Conservation (phyloP, 306 rosid species). For the Trifolium pratense region DNA sequence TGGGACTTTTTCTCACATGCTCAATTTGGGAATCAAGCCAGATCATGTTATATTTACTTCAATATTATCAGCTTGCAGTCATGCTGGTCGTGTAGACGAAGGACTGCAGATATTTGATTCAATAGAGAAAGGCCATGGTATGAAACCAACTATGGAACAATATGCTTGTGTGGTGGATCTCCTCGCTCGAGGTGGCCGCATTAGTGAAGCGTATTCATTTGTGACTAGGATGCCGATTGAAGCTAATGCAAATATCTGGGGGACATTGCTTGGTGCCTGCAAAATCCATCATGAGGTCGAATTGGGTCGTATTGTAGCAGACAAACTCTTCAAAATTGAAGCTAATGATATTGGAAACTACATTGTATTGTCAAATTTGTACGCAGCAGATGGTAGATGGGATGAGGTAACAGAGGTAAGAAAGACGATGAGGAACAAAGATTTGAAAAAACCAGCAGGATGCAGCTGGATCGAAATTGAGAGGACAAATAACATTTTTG, state of each 20-base stretch:
- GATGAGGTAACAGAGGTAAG: constrained; percentile 75
- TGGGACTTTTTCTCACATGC: constrained; percentile 62
- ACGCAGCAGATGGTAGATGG: constrained; percentile 85
- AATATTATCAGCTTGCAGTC: constrained; percentile 86
- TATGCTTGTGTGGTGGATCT: constrained; percentile 86
- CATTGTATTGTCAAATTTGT: constrained; percentile 77
- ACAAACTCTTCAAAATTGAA: constrained; percentile 64
- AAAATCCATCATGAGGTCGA: constrained; percentile 75
- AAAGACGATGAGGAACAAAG: constrained; percentile 66
- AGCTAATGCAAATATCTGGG: constrained; percentile 84
- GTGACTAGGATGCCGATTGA: constrained; percentile 65
- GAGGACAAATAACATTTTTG: constrained; percentile 60
- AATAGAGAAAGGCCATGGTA: constrained; percentile 62
- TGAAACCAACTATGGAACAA: constrained; percentile 86
- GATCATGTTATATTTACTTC: constrained; percentile 76
- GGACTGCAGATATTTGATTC: constrained; percentile 79
- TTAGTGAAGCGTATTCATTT: constrained; percentile 71
- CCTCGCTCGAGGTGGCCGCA: constrained; percentile 73
- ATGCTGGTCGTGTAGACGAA: constrained; percentile 73
- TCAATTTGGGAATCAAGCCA: constrained; percentile 65
- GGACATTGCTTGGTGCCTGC: constrained; percentile 82
- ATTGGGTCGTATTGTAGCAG: constrained; percentile 69
- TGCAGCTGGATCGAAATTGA: constrained; percentile 97
- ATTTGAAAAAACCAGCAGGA: constrained; percentile 79
- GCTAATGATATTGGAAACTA: constrained; percentile 75